phyloP scores from a whole-genome alignment of 2,329 filamentous ascomycete genomes.

The Ceratocystis papillata region DNA sequence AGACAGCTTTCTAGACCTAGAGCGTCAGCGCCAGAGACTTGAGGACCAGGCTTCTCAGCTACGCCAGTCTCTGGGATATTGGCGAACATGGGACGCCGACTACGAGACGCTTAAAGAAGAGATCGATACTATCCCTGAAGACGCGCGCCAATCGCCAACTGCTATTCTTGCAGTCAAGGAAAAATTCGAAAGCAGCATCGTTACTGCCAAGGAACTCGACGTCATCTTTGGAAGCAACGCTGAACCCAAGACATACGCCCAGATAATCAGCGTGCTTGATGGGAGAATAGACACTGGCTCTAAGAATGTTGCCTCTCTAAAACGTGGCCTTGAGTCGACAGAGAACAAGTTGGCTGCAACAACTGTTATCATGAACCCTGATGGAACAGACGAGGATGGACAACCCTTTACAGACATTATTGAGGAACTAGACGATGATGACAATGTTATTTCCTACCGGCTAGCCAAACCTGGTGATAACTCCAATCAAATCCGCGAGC shows the following conservation, averaged over 20 bases:
- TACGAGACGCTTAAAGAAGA: constrained; percentile 85
- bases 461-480: constrained; percentile 57
- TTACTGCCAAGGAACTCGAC: constrained; percentile 47
- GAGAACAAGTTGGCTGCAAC: constrained; percentile 46
- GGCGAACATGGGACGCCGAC: constrained; percentile 83
- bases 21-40: constrained; percentile 62
- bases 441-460: constrained; percentile 62
- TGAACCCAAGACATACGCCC: constrained; percentile 29
- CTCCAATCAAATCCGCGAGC: constrained; percentile 57
- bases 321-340: constrained; percentile 42
- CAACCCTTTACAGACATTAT: constrained; percentile 75
- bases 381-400: constrained; percentile 34
- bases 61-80: constrained; percentile 66
- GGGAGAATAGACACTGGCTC: constrained; percentile 24
- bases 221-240: constrained; percentile 35
- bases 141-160: constrained; percentile 33
- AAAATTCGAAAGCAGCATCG: constrained; percentile 51
- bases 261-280: constrained; percentile 51
- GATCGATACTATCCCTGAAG: constrained; percentile 46
- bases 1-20: constrained; percentile 55
- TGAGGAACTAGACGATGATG: constrained; percentile 84
- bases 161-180: constrained; percentile 49
- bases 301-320: constrained; percentile 21
- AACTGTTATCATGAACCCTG: constrained; percentile 24
- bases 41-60: constrained; percentile 63